Evolutionary conservation across 345 rosid genomes (phyloP).

Genomic region (Salix arbutifolia): DNA sequence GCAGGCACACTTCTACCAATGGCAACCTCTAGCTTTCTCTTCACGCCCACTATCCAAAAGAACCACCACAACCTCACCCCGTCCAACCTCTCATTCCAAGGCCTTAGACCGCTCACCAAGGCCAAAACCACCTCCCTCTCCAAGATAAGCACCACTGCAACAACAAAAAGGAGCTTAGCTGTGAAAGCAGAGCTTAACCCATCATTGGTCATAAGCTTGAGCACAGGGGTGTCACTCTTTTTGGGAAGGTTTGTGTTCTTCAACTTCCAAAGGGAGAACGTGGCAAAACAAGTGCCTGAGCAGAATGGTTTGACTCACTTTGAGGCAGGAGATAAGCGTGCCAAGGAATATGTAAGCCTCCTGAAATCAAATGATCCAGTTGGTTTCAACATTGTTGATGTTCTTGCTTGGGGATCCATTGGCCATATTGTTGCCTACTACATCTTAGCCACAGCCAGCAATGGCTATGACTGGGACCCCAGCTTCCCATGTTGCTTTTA

Average conservation of each 20-base stretch:
- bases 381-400: conserved; percentile 94
- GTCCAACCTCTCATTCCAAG: conserved; percentile 46
- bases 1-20: conserved; percentile 21
- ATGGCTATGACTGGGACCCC: conserved; percentile 56
- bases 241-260: conserved; percentile 96
- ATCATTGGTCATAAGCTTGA: conserved; percentile 75
- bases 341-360: conserved; percentile 87
- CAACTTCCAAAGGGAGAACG: conserved; percentile 98
- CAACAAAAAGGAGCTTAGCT: conserved; percentile 27
- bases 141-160: conserved; percentile 14
- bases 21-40: conserved; percentile 34
- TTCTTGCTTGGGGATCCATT: conserved; percentile 97
- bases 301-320: conserved; percentile 92
- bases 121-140: conserved; percentile 14
- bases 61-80: conserved; percentile 27
- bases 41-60: conserved; percentile 32
- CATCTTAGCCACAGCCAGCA: conserved; percentile 93
- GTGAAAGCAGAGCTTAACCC: conserved; percentile 75
- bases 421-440: conserved; percentile 97
- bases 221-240: conserved; percentile 94
- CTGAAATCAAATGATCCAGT: conserved; percentile 94
- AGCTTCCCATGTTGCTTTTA: conserved; percentile 15
- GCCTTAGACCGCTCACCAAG: conserved; percentile 28
- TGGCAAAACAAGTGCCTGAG: conserved; percentile 93
- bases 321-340: conserved; percentile 90